Evolutionary conservation across 768 basidiomycete species (phyloP), one percentile per base, ranked within the genome.

Genomic region (Agaricus subrufescens): DNA sequence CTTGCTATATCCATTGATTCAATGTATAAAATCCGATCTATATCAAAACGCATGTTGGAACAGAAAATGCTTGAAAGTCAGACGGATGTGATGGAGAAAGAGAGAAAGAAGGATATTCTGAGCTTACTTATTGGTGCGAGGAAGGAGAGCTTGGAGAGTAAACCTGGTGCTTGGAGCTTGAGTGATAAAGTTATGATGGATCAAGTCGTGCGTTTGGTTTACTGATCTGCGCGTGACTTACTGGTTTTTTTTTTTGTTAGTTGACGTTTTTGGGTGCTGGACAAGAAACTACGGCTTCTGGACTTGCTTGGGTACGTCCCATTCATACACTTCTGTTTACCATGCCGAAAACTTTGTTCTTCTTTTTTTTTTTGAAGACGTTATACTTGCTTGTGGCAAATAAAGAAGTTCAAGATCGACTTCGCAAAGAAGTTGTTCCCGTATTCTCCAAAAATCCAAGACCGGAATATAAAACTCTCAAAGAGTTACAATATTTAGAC

Each of bases 101-200:
- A 70, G 26, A 67, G 71, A 8, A 80, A 81, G 62, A 69, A 71
- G 47, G 79, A 82, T 67, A 77, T 82, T 47, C 81, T 81, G 80
- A 74, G 71, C 48, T 58, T 81, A n/a, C 68, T 82, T 0, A 74
- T 81, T 11, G 69, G 75, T 26, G 74, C 77, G 9, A 67, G 76
- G 23, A 74, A 72, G 56, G 70, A 68, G 6, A 73, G 73, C 29
- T 47, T 68, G 29, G 69, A 69, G 30, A 63, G 65, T 42, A 70
- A 68, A 30, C 68, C 67, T 14, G 60, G 57, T 12, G 71, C 62
- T 30, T 78, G 77, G 59, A 61, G 65, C 6, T 76, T 80, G 77
- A 75, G 70, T 25, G 77, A 80, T 57, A 62, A 68, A 43, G 75
- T 71, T 12, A 77, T 80, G 75, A 75, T 80, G 67, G 78, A 79